Evolutionary conservation across 2,329 filamentous ascomycete species (phyloP), one percentile per base, ranked within the genome.

Genomic region (Trichophyton equinum): DNA sequence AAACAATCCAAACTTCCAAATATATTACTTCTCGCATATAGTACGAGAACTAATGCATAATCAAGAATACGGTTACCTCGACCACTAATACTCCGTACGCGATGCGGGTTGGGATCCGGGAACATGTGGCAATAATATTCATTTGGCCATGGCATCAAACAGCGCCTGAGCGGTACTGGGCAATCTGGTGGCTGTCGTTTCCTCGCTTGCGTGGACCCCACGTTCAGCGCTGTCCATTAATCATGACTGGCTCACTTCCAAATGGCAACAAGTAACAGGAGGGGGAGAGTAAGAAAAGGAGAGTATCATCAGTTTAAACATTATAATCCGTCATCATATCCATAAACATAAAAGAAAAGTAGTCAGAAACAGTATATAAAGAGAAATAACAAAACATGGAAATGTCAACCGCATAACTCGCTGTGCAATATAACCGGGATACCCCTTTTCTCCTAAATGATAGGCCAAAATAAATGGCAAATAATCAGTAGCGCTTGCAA

Each of bases 271-370:
- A 36, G 27, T 9, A 53, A n/a, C 13, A 27, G 11, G 15, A 8
- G n/a, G 7, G 5, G 7, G 4, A n/a, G 1, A 27, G 3, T 15
- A 55, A 25, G 33, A 4, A 36, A 33, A 55, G 25, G n/a, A 55
- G 33, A 55, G 13, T 20, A 27, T 22, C 51, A 20, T 36, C 30
- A 36, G 30, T 33, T 55, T 55, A 55, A 55, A 55, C 51, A 55
- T 55, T 55, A 55, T 55, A 13, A 36, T 55, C 51, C 51, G 33
- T 55, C 51, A 55, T 55, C 51, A 22, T 55, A 13, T 36, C 51
- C 51, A 55, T 55, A 18, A 30, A 18, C 30, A 55, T 18, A 38
- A 33, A 13, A 53, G 9, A 15, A 30, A 36, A 18, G 27, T 8
- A 18, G 15, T 9, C 9, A 15, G 27, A 55, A 36, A 36, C n/a